These are phyloP conservation scores for Rubus parviflorus DNA, from an alignment of 306 rosid genomes.

Conservation along the genomic window DNA sequence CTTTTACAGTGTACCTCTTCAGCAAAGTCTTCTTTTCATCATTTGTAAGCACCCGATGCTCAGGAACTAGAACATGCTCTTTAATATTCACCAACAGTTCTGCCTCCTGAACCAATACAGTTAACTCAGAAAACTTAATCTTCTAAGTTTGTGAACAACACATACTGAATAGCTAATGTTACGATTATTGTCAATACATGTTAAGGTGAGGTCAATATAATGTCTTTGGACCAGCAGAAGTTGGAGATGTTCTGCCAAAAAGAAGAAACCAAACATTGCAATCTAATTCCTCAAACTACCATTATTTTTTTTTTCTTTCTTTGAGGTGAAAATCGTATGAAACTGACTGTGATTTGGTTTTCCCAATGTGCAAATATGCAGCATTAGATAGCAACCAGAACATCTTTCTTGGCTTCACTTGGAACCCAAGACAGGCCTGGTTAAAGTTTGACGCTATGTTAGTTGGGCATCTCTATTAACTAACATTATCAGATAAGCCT, in stretches of 20 bases:
- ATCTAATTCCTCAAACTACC: too few relatives aligned
- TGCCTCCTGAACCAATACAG: conserved; percentile 50
- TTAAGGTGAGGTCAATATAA: neutral
- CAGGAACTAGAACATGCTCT: conserved; percentile 66
- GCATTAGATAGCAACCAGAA: too few relatives aligned
- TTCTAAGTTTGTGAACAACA: neutral
- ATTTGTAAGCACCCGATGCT: conserved; percentile 57
- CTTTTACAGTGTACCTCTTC: conserved; percentile 75
- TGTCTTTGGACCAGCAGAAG: neutral
- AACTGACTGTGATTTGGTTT: too few relatives aligned
- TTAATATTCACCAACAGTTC: conserved; percentile 67
- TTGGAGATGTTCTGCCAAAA: neutral
- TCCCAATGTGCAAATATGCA: too few relatives aligned
- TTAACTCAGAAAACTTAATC: neutral
- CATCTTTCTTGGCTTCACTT: too few relatives aligned
- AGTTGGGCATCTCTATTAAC: neutral
- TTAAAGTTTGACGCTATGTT: neutral
- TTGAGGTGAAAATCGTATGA: too few relatives aligned
- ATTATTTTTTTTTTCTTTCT: too few relatives aligned
- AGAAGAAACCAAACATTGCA: neutral
- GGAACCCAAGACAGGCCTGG: neutral
- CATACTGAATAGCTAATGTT: neutral
- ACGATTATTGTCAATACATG: neutral
- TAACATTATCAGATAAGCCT: neutral
- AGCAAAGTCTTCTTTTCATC: conserved; percentile 72